phyloP scores from a whole-genome alignment of 1,139 yeast genomes.

The Hanseniaspora gamundiae region DNA sequence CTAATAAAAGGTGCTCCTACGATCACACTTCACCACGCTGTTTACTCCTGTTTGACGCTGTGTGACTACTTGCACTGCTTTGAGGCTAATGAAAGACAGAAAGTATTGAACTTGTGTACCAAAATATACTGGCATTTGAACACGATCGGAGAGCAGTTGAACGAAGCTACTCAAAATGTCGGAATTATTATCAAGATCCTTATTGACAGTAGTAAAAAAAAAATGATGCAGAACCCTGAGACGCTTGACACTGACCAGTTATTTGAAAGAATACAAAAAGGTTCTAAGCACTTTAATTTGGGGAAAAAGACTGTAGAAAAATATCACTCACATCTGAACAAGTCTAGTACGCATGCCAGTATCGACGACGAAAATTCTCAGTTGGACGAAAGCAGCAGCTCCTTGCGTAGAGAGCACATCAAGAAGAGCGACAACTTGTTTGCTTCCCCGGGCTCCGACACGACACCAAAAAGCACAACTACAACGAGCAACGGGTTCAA shows the following conservation, averaged over 20 bases:
- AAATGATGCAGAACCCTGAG: constrained; percentile 7
- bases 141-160: constrained; percentile 38
- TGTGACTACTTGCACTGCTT: constrained; percentile 33
- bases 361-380: too few relatives aligned
- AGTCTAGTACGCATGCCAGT: too few relatives aligned
- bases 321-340: too few relatives aligned
- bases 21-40: constrained; percentile 35
- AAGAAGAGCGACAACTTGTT: neutral
- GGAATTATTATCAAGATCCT: constrained; percentile 38
- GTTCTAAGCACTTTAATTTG: constrained; percentile 7
- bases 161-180: constrained; percentile 44
- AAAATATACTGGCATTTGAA: constrained; percentile 43
- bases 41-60: constrained; percentile 38
- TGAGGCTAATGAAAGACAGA: constrained; percentile 27
- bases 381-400: neutral
- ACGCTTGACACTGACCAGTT: constrained; percentile 5
- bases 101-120: constrained; percentile 33
- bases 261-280: constrained; percentile 4
- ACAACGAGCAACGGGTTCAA: constrained; percentile 4
- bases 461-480: constrained; percentile 4
- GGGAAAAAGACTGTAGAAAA: neutral
- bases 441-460: constrained; percentile 1
- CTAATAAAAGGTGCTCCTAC: constrained; percentile 40
- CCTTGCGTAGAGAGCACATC: neutral
- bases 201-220: constrained; percentile 30